Conservation (phyloP, 2,329 filamentous ascomycete species). For the Xylaria sp. region DNA sequence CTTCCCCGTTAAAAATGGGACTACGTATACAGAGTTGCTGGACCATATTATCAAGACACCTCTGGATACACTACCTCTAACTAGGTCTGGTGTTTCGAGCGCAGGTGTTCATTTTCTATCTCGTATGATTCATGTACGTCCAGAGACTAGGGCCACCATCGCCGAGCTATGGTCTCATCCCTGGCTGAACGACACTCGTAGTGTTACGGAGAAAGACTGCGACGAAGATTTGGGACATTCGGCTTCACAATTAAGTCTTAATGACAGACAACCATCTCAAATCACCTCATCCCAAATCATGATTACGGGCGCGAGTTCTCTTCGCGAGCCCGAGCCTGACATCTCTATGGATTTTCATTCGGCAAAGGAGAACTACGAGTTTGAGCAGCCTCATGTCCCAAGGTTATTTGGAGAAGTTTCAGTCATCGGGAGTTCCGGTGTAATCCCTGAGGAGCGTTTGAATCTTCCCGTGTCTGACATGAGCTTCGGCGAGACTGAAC, state of each 20-base stretch:
- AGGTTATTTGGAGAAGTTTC: conserved; percentile 64
- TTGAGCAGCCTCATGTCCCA: conserved; percentile 55
- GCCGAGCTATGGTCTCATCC: conserved; percentile 70
- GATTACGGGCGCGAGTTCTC: conserved; percentile 36
- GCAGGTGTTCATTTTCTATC: conserved; percentile 75
- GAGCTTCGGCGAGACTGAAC: conserved; percentile 45
- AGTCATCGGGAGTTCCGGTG: conserved; percentile 59
- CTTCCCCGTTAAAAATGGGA: conserved; percentile 77
- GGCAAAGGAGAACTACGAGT: conserved; percentile 79
- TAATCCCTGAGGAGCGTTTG: conserved; percentile 53
- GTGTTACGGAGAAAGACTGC: conserved; percentile 65
- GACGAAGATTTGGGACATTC: conserved; percentile 64
- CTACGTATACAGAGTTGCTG: conserved; percentile 79
- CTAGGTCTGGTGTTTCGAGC: conserved; percentile 63
- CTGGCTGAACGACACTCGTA: conserved; percentile 69
- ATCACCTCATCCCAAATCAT: conserved; percentile 38
- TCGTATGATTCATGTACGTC: conserved; percentile 82
- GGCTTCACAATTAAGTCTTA: conserved; percentile 68
- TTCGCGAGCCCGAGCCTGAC: conserved; percentile 45
- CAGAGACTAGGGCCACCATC: conserved; percentile 76
- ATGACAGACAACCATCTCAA: conserved; percentile 48
- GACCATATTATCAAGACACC: conserved; percentile 83
- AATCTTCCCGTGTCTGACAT: conserved; percentile 51
- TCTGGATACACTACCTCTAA: conserved; percentile 70
- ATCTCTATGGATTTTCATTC: conserved; percentile 67